Conservation (phyloP, 208 protist genomes). For the Leishmania braziliensis region DNA sequence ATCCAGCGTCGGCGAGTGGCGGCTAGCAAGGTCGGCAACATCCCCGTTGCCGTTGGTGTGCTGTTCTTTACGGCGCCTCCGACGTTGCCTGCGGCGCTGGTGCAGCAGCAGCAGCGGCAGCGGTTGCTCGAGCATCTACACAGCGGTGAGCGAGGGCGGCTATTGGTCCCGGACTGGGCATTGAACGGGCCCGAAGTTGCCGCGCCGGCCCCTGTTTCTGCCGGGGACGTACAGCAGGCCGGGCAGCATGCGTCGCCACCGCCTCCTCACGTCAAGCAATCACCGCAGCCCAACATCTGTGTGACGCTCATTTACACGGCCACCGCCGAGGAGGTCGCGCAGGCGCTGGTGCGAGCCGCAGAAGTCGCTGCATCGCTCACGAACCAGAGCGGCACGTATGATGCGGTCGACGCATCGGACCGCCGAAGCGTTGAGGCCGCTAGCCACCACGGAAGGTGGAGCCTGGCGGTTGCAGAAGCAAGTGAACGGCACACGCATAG, state of each 20-base stretch:
- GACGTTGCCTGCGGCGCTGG: slow-evolving; percentile 10
- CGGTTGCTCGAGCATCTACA: neutral
- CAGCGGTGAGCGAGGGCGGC: neutral
- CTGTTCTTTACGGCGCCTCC: slow-evolving; percentile 33
- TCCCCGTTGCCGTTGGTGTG: slow-evolving; percentile 19
- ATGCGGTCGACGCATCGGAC: neutral
- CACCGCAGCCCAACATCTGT: slow-evolving; percentile 8
- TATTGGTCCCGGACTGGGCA: slow-evolving; percentile 24
- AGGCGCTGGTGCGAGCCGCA: slow-evolving; percentile 14
- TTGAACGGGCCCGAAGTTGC: neutral
- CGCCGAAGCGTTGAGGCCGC: neutral
- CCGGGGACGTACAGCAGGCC: neutral
- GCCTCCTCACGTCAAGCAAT: neutral
- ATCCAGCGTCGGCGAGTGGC: slow-evolving; percentile 18
- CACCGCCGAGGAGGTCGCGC: slow-evolving; percentile 28
- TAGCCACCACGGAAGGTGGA: neutral
- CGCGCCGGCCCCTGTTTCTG: neutral
- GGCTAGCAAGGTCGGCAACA: slow-evolving; percentile 4
- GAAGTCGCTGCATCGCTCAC: neutral
- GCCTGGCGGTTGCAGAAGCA: neutral
- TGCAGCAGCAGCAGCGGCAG: slow-evolving; percentile 12
- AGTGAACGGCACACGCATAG: neutral
- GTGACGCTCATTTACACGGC: slow-evolving; percentile 34
- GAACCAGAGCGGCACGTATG: neutral
- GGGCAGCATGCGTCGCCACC: neutral